These are phyloP conservation scores for Macrocybe gigantea DNA, from an alignment of 768 basidiomycete species.

Conservation along the genomic window DNA sequence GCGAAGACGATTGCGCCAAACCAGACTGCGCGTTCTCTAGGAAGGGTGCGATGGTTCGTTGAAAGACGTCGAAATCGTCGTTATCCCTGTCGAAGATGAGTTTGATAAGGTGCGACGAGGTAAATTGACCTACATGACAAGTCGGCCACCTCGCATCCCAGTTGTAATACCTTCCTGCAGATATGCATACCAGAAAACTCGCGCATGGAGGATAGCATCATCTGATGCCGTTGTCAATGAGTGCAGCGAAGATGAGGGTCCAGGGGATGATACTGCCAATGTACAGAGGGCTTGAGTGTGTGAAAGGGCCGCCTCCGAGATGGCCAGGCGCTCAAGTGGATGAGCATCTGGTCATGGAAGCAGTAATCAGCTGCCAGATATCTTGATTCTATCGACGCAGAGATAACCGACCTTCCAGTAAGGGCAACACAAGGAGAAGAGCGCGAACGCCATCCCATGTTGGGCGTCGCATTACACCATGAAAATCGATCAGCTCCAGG, in stretches of 20 bases:
- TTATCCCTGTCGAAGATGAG: constrained; percentile 40
- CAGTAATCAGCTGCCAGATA: not conserved
- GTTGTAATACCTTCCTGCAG: constrained; percentile 80
- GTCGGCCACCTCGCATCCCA: constrained; percentile 78
- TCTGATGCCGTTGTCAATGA: constrained; percentile 47
- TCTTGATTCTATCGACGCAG: not conserved
- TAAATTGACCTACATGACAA: constrained; percentile 57
- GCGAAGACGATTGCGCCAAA: not conserved
- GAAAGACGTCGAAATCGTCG: constrained; percentile 74
- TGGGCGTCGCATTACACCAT: constrained; percentile 73
- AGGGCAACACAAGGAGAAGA: constrained; percentile 72
- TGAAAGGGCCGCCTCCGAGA: constrained; percentile 79
- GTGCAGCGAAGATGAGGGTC: constrained; percentile 16
- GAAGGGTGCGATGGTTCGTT: constrained; percentile 49
- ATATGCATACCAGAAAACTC: constrained; percentile 88
- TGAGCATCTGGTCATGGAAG: constrained; percentile 30
- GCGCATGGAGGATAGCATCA: constrained; percentile 60
- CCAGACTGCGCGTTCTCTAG: constrained; percentile 22
- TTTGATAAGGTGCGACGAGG: not conserved
- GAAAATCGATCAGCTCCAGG: constrained; percentile 73
- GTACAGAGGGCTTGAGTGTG: constrained; percentile 77
- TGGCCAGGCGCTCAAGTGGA: constrained; percentile 46
- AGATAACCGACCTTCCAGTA: constrained; percentile 66
- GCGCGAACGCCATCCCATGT: constrained; percentile 84
- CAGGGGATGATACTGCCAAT: constrained; percentile 30